Evolutionary conservation across 2,329 filamentous ascomycete genomes (phyloP).

Genomic region (Ophiognomonia clavigignenti-juglandacearum): DNA sequence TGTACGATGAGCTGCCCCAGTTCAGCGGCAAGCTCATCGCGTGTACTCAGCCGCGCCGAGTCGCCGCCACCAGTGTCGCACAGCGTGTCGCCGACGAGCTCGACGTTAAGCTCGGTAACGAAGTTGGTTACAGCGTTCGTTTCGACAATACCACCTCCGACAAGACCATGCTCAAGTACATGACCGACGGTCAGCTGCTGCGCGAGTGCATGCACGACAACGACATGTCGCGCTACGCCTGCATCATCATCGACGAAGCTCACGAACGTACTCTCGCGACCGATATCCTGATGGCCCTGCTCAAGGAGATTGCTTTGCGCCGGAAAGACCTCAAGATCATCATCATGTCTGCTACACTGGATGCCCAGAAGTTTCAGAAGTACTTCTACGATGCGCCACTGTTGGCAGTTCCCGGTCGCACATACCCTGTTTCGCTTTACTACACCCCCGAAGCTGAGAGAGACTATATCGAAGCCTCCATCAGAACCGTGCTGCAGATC

Average conservation of each 20-base stretch:
- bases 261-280: conserved; percentile 97
- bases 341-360: conserved; percentile 97
- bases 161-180: conserved; percentile 95
- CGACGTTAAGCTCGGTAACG: conserved; percentile 86
- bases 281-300: conserved; percentile 92
- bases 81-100: conserved; percentile 97
- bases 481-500: conserved; percentile 93
- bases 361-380: conserved; percentile 95
- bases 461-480: conserved; percentile 93
- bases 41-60: conserved; percentile 95
- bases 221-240: conserved; percentile 86
- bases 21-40: conserved; percentile 83
- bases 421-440: conserved; percentile 95
- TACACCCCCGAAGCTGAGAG: conserved; percentile 95
- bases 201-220: conserved; percentile 96
- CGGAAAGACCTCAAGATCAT: conserved; percentile 93
- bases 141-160: conserved; percentile 92
- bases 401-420: conserved; percentile 89
- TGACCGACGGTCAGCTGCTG: conserved; percentile 99
- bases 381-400: conserved; percentile 96
- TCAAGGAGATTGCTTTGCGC: conserved; percentile 82
- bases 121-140: conserved; percentile 97
- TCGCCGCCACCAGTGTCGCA: conserved; percentile 97
- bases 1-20: conserved; percentile 94
- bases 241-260: conserved; percentile 96